These are phyloP conservation scores for Tulasnella sp. DNA, from an alignment of 768 basidiomycete species.

Conservation along the genomic window DNA sequence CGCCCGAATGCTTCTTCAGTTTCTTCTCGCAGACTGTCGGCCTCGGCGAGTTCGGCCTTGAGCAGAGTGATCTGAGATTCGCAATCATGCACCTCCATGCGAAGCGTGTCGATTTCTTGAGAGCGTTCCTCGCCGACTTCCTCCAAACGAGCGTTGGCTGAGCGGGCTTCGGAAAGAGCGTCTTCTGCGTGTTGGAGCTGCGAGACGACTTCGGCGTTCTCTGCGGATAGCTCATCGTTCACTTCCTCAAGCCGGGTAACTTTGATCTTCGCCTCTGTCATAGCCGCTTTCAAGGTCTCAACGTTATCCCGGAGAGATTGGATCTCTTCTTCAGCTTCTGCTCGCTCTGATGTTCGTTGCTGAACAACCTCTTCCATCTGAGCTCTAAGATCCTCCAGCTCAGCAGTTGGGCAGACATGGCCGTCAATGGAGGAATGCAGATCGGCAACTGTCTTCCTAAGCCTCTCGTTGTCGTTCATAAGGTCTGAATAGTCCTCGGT, in stretches of 20 bases:
- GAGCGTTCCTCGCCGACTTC: neutral
- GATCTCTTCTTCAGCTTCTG: neutral
- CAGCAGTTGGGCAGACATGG: slow-evolving; percentile 8
- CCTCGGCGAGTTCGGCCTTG: neutral
- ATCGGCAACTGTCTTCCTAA: slow-evolving; percentile 11
- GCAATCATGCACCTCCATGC: neutral
- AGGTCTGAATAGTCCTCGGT: slow-evolving; percentile 8
- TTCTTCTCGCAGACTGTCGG: slow-evolving; percentile 5
- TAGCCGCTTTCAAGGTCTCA: neutral
- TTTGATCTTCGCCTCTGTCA: neutral
- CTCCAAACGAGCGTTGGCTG: neutral
- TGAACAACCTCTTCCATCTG: neutral
- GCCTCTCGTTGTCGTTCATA: slow-evolving; percentile 16
- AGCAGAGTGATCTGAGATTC: neutral
- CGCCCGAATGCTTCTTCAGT: neutral
- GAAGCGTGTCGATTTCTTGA: neutral
- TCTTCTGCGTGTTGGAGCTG: neutral
- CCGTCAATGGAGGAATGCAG: slow-evolving; percentile 21
- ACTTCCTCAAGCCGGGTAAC: neutral
- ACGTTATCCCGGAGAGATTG: neutral
- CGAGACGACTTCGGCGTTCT: neutral
- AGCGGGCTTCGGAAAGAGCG: neutral
- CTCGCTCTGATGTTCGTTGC: slow-evolving; percentile 4
- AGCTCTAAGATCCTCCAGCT: neutral
- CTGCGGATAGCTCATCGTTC: neutral